Percentiles rank a stretch among this genome's conserved stretches.
Evolutionary conservation across 2,329 filamentous ascomycete genomes (phyloP).

Genomic region (Monosporascus sp.): DNA sequence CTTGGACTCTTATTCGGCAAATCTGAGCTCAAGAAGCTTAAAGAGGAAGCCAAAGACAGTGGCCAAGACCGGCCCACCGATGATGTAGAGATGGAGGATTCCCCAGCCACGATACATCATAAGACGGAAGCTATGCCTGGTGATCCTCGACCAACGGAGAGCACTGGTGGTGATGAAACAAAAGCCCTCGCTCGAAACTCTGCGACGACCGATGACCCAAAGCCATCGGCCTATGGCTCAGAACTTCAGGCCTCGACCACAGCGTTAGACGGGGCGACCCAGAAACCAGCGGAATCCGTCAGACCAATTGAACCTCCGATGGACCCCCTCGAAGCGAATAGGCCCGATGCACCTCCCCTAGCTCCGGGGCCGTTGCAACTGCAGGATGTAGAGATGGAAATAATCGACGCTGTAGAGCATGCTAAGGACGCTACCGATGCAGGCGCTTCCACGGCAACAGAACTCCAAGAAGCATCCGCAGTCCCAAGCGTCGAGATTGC

Average conservation of each 20-base stretch:
- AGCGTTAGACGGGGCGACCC: background rate
- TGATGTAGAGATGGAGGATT: constrained; percentile 32
- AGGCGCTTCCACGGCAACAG: background rate
- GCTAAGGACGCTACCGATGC: constrained; percentile 6
- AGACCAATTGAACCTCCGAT: constrained; percentile 4
- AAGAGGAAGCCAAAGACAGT: constrained; percentile 31
- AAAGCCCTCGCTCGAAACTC: background rate
- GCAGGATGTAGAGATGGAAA: constrained; percentile 19
- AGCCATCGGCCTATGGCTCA: background rate
- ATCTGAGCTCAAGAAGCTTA: constrained; percentile 50
- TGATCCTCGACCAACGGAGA: background rate
- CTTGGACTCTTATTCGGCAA: constrained; percentile 57
- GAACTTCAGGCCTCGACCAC: background rate
- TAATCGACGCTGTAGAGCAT: constrained; percentile 17
- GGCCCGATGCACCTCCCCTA: constrained; percentile 9
- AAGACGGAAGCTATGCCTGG: background rate
- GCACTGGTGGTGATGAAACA: background rate
- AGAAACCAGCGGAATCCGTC: background rate
- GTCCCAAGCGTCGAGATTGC: constrained; percentile 23
- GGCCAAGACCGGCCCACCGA: constrained; percentile 16
- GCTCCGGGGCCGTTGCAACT: constrained; percentile 14
- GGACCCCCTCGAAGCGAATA: constrained; percentile 12
- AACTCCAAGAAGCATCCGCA: background rate
- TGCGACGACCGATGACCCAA: background rate
- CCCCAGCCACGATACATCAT: constrained; percentile 6